Conservation (phyloP, 1,139 yeast species). For the Scheffersomyces illinoinensis region DNA sequence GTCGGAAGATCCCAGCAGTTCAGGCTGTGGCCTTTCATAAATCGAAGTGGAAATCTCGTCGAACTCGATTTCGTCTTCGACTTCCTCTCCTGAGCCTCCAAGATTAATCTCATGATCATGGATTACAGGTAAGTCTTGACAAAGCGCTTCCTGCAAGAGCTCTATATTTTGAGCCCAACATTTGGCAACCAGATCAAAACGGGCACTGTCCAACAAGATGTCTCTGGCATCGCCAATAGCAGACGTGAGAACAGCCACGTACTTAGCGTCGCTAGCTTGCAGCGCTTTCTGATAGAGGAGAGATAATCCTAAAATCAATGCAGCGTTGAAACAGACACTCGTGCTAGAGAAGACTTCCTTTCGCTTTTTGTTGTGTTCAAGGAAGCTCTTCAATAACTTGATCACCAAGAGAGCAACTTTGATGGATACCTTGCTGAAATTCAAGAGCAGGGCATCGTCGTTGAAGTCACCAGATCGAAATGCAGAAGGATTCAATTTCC, state of each 20-base stretch:
- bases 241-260: constrained; percentile 8
- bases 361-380: constrained; percentile 14
- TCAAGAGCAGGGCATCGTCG: constrained; percentile 15
- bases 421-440: constrained; percentile 35
- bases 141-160: neutral
- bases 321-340: constrained; percentile 16
- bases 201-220: constrained; percentile 4
- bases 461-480: constrained; percentile 9
- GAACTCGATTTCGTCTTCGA: neutral
- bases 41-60: neutral
- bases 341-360: constrained; percentile 15
- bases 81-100: neutral
- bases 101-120: neutral
- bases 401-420: constrained; percentile 37
- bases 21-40: neutral
- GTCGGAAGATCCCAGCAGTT: neutral
- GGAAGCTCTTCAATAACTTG: constrained; percentile 25
- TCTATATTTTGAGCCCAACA: neutral
- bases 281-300: constrained; percentile 13
- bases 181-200: neutral
- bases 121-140: neutral
- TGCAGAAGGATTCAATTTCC: constrained; percentile 1
- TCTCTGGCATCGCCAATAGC: constrained; percentile 10
- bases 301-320: constrained; percentile 12
- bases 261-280: constrained; percentile 12